A percentile compares a stretch with the other conserved stretches of the same genome.
These are phyloP conservation scores for Fusarium haematococcum DNA, from an alignment of 2,329 filamentous ascomycete genomes.

Conservation along the genomic window DNA sequence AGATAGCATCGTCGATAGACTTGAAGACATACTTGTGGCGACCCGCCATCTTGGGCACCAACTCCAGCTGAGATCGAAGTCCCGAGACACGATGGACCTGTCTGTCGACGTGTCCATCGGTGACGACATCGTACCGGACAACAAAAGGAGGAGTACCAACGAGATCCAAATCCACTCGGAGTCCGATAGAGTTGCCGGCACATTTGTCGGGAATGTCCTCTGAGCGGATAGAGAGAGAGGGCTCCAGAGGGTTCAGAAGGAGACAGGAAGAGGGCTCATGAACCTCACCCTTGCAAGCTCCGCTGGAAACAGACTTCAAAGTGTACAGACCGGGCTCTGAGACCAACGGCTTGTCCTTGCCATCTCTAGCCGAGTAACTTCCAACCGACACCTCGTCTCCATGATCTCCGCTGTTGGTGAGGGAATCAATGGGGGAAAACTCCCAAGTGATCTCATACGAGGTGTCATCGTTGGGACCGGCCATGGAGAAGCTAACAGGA, in stretches of 20 bases:
- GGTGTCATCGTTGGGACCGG: conserved; percentile 69
- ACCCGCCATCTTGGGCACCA: conserved; percentile 84
- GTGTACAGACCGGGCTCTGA: conserved; percentile 88
- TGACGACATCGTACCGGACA: conserved; percentile 81
- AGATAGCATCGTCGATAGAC: conserved; percentile 84
- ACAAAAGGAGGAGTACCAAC: conserved; percentile 92
- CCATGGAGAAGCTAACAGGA: conserved; percentile 77
- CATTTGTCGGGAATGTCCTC: conserved; percentile 95
- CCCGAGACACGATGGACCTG: conserved; percentile 72
- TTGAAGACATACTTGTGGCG: conserved; percentile 89
- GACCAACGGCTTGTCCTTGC: conserved; percentile 74
- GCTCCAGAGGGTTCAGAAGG: conserved; percentile 90
- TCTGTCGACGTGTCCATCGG: conserved; percentile 67
- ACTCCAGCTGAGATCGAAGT: conserved; percentile 84
- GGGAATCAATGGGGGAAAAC: conserved; percentile 80
- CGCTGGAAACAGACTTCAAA: conserved; percentile 81
- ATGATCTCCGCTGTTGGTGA: conserved; percentile 78
- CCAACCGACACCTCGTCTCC: conserved; percentile 68
- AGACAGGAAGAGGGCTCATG: conserved; percentile 95
- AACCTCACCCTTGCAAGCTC: conserved; percentile 87
- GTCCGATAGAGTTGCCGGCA: conserved; percentile 90
- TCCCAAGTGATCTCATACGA: conserved; percentile 82
- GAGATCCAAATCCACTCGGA: conserved; percentile 89
- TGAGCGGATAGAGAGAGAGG: conserved; percentile 77
- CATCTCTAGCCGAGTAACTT: conserved; percentile 70